phyloP scores from a whole-genome alignment of 176 grass and related monocot genomes.

The Raddia guianensis region DNA sequence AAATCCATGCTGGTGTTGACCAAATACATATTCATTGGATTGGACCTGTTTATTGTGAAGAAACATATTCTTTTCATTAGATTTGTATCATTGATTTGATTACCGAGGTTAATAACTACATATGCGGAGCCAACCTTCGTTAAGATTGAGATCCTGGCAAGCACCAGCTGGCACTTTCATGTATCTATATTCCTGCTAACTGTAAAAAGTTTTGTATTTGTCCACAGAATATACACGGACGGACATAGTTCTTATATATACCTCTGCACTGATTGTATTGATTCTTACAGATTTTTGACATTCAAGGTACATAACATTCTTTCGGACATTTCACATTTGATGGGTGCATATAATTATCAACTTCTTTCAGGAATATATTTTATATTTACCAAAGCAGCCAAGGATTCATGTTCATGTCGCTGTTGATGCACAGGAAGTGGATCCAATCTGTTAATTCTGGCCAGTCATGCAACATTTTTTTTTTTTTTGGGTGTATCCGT shows the following conservation, averaged over 20 bases:
- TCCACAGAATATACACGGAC: conserved; percentile 47
- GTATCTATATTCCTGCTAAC: conserved; percentile 46
- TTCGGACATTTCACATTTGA: conserved; percentile 40
- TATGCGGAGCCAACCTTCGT: conserved; percentile 39
- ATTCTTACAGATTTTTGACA: conserved; percentile 41
- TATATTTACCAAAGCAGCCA: conserved; percentile 9
- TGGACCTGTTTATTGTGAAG: conserved; percentile 47
- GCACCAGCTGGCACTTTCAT: conserved; percentile 37
- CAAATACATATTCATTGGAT: conserved; percentile 25
- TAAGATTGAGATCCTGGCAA: conserved; percentile 39
- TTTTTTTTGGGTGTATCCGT: conserved; percentile 11
- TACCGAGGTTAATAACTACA: conserved; percentile 49
- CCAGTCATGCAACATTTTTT: not conserved
- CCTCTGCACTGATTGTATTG: conserved; percentile 41
- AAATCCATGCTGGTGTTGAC: conserved; percentile 29
- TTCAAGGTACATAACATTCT: conserved; percentile 50
- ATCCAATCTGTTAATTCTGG: conserved; percentile 12
- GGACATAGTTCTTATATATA: conserved; percentile 52
- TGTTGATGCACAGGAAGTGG: conserved; percentile 3
- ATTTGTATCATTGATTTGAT: conserved; percentile 55
- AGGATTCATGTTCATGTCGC: conserved; percentile 20
- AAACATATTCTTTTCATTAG: conserved; percentile 46
- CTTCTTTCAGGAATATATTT: conserved; percentile 19
- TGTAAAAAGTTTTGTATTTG: conserved; percentile 56
- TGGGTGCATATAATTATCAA: conserved; percentile 16